Evolutionary conservation across 169 alveolate species (phyloP).

Genomic region (Ichthyophthirius multifiliis): DNA sequence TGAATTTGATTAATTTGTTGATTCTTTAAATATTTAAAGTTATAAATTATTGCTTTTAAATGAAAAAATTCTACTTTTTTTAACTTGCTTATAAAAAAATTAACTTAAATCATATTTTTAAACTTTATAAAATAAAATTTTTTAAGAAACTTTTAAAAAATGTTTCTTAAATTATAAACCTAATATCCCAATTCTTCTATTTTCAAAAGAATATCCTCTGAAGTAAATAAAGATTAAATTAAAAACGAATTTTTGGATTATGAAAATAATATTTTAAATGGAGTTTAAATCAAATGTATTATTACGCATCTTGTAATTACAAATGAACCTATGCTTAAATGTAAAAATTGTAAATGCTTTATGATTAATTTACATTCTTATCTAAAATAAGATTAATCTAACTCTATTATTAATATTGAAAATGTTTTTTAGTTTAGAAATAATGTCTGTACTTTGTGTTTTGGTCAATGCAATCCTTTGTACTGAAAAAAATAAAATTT

Average conservation of each 20-base stretch:
- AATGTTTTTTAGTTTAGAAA: not conserved
- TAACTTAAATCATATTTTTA: not conserved
- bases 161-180: not conserved
- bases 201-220: not conserved
- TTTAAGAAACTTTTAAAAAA: not conserved
- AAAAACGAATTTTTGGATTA: not conserved
- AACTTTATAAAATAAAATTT: too few relatives aligned
- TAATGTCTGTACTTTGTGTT: not conserved
- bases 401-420: not conserved
- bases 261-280: not conserved
- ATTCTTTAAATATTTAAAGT: not conserved
- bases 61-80: not conserved
- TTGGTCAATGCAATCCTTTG: too few relatives aligned
- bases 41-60: not conserved
- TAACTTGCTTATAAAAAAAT: not conserved
- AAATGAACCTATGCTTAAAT: not conserved
- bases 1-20: not conserved
- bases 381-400: not conserved
- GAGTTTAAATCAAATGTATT: not conserved
- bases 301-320: not conserved
- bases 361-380: not conserved
- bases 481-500: too few relatives aligned
- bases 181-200: not conserved
- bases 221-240: not conserved
- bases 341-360: not conserved